Evolutionary conservation across 768 basidiomycete species (phyloP).

Genomic region (Suillus alpinus): DNA sequence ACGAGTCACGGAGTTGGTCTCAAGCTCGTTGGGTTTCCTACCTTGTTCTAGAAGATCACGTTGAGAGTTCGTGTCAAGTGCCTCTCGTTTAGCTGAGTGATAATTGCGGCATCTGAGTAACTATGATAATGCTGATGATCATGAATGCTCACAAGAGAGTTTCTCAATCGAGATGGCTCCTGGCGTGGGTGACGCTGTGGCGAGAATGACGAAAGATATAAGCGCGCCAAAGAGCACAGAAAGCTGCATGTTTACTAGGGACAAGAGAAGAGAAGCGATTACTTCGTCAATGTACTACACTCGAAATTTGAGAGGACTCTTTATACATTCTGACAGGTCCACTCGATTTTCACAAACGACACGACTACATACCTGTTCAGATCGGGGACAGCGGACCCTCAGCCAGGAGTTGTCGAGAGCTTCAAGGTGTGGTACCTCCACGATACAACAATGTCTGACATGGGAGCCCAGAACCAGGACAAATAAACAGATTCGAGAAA

Average conservation of each 20-base stretch:
- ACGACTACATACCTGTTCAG: neutral
- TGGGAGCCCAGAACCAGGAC: neutral
- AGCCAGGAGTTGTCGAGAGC: too few relatives aligned
- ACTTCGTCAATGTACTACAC: neutral
- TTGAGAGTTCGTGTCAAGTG: neutral
- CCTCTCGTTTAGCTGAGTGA: neutral
- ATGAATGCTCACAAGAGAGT: neutral
- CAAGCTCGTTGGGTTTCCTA: neutral
- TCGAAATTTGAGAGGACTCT: neutral
- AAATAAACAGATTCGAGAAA: neutral
- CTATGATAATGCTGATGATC: neutral
- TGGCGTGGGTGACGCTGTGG: neutral
- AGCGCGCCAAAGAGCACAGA: neutral
- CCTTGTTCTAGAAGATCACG: neutral
- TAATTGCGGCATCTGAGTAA: neutral
- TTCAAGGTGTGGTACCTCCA: neutral
- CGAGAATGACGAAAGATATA: neutral
- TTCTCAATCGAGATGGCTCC: neutral
- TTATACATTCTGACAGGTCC: neutral
- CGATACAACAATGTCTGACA: neutral
- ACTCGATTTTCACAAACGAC: neutral
- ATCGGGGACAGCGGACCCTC: neutral
- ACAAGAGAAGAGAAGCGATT: neutral
- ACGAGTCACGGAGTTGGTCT: too few relatives aligned
- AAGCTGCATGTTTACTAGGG: conserved; percentile 2